phyloP scores from a whole-genome alignment of 2,329 filamentous ascomycete genomes.

The Diaporthe sp. region DNA sequence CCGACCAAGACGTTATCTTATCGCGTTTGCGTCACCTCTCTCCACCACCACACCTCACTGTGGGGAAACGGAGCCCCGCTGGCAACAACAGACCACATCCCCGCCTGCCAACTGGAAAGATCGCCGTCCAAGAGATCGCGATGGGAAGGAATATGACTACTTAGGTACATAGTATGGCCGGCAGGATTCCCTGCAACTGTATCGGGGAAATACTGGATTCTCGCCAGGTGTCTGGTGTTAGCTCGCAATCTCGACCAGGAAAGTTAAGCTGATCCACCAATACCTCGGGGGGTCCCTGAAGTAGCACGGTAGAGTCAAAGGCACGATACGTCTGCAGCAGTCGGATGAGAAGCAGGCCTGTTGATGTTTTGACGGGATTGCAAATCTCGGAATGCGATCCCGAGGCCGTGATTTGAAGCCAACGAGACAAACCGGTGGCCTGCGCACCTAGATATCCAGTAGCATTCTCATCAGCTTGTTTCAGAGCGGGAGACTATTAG shows the following conservation, averaged over 20 bases:
- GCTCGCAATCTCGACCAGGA: background rate
- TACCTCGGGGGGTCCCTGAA: too few relatives aligned
- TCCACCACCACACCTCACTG: background rate
- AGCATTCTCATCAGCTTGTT: background rate
- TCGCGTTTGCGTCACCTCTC: slow-evolving; percentile 13
- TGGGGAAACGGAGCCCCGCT: background rate
- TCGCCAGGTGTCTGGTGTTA: background rate
- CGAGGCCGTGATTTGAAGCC: background rate
- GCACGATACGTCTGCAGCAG: background rate
- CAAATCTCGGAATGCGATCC: background rate
- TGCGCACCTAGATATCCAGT: background rate
- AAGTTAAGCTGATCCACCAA: background rate
- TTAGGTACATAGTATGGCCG: background rate
- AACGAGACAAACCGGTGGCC: background rate
- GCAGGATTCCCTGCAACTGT: background rate
- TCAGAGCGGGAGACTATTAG: background rate
- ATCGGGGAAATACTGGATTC: background rate
- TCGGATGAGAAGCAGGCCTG: background rate
- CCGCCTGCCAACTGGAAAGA: background rate
- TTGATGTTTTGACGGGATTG: background rate
- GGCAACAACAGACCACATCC: slow-evolving; percentile 1
- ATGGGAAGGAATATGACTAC: background rate
- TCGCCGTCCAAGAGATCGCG: background rate
- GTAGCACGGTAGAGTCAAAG: background rate
- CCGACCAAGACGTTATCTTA: slow-evolving; percentile 2